Base-by-base conservation (phyloP, 768 basidiomycete species). In the Russula sp. region DNA sequence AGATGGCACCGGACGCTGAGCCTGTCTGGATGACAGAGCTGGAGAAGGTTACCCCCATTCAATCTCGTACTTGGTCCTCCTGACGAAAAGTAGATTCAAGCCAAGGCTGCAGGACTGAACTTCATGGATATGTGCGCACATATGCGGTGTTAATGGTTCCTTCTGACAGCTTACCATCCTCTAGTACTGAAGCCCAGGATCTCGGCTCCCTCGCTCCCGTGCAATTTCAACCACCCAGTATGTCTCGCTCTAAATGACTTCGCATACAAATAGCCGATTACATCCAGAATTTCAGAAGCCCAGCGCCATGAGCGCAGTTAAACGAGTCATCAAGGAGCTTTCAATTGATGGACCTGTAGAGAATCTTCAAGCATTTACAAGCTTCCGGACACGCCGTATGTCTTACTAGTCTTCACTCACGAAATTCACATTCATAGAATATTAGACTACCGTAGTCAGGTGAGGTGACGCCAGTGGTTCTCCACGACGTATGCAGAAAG, bases 1-100 rank as follows among this genome's bases (percentile, higher is more conserved):
- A 92, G 72, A 77, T 91, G 70, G 82, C 87, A 58, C 40, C 58
- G 11, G 88, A 82, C 40, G 77, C 84, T 70, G 77, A 77, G 11
- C 87, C 91, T 4, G 81, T 87, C 56, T 88, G 84, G 87, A 88
- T 94, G 77, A 84, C 92, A 14, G 94, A 97, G 75, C 75, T 89
- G n/a, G 87, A 94, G 68, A 97, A 96, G 86, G 89, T 88, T 60
- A 3, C 55, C 49, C 58, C 55, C 53, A 51, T 31, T 47, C 31
- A 51, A 58, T 53, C 52, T 61, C 22, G 45, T 50, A 57, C 22
- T 13, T 11, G 6, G 1, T 31, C 18, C 44, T 3, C 14, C 59
- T 63, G 27, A 60, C 34, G 11, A 39, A 40, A 20, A 16, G 20
- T 68, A 93, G 91, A 88, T 95, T 64, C 77, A 84, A 70, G 81